Conservation (phyloP, 495 filamentous ascomycete genomes). For the Podospora bellae-mahoneyi region DNA sequence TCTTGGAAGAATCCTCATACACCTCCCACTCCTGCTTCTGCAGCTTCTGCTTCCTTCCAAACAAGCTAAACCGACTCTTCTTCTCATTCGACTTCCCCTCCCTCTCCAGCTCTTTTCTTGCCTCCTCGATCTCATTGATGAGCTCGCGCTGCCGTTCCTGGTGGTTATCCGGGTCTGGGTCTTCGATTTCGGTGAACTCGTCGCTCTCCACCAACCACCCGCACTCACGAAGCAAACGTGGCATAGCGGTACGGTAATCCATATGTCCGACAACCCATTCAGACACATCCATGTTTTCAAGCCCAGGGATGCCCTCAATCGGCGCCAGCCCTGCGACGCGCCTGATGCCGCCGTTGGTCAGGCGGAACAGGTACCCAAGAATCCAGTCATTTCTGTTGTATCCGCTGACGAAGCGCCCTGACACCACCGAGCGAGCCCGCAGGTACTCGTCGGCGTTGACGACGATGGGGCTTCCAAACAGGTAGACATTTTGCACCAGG, state of each 20-base stretch:
- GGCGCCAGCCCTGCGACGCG: slow-evolving; percentile 85
- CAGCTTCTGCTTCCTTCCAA: slow-evolving; percentile 64
- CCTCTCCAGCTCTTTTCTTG: slow-evolving; percentile 76
- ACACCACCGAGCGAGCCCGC: slow-evolving; percentile 72
- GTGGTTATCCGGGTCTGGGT: slow-evolving; percentile 94
- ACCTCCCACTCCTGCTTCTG: slow-evolving; percentile 94
- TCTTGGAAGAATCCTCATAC: slow-evolving; percentile 60
- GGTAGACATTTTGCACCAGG: slow-evolving; percentile 89
- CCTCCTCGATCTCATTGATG: slow-evolving; percentile 95
- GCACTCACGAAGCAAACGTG: slow-evolving; percentile 69
- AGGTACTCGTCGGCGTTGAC: slow-evolving; percentile 90
- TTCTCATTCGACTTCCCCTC: slow-evolving; percentile 39
- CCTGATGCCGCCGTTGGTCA: slow-evolving; percentile 88
- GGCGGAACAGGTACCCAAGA: slow-evolving; percentile 91
- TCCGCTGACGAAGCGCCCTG: slow-evolving; percentile 90
- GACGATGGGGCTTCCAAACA: slow-evolving; percentile 90
- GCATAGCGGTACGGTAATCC: slow-evolving; percentile 92
- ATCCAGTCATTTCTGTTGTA: slow-evolving; percentile 98
- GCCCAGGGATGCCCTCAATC: slow-evolving; percentile 68
- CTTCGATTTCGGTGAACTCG: slow-evolving; percentile 96
- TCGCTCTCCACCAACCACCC: slow-evolving; percentile 89
- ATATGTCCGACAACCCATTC: slow-evolving; percentile 89
- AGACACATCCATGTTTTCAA: slow-evolving; percentile 91
- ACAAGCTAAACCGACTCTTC: slow-evolving; percentile 64
- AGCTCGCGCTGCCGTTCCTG: slow-evolving; percentile 83